phyloP scores from a whole-genome alignment of 192 early-diverging fungal genomes.

The Rhizophagus sp. region DNA sequence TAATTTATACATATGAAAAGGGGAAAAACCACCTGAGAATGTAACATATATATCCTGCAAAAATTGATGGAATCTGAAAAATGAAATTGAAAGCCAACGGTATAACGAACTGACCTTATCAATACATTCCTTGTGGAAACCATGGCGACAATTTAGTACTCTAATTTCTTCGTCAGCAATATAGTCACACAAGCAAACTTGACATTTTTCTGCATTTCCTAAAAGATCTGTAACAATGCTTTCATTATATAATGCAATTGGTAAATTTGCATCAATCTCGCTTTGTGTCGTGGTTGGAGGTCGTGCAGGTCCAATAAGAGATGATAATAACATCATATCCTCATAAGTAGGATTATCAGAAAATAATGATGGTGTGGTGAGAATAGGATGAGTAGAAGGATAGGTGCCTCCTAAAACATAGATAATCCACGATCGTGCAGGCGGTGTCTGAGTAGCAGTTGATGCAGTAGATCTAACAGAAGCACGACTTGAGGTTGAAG shows the following conservation, averaged over 20 bases:
- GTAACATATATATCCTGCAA: background rate
- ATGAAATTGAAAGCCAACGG: background rate
- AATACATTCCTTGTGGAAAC: slow-evolving; percentile 58
- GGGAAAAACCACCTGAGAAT: background rate
- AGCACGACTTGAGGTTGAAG: slow-evolving; percentile 1
- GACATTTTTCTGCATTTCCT: slow-evolving; percentile 44
- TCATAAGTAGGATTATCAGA: slow-evolving; percentile 36
- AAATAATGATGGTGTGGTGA: slow-evolving; percentile 19
- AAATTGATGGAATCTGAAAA: background rate
- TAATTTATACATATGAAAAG: background rate
- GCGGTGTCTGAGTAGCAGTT: slow-evolving; percentile 16
- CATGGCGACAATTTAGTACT: slow-evolving; percentile 54
- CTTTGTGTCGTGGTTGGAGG: slow-evolving; percentile 47
- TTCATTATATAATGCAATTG: slow-evolving; percentile 36
- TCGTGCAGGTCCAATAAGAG: slow-evolving; percentile 45
- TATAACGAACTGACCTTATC: slow-evolving; percentile 42
- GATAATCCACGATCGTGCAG: slow-evolving; percentile 20
- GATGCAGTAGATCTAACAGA: background rate
- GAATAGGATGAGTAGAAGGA: slow-evolving; percentile 20
- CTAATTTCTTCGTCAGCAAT: slow-evolving; percentile 48
- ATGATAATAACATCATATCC: slow-evolving; percentile 41
- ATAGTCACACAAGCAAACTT: slow-evolving; percentile 57
- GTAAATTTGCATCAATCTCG: slow-evolving; percentile 42
- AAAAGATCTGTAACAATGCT: slow-evolving; percentile 33
- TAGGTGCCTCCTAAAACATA: slow-evolving; percentile 22